Conservation (phyloP, 768 basidiomycete species). For the Arthromyces matolae region DNA sequence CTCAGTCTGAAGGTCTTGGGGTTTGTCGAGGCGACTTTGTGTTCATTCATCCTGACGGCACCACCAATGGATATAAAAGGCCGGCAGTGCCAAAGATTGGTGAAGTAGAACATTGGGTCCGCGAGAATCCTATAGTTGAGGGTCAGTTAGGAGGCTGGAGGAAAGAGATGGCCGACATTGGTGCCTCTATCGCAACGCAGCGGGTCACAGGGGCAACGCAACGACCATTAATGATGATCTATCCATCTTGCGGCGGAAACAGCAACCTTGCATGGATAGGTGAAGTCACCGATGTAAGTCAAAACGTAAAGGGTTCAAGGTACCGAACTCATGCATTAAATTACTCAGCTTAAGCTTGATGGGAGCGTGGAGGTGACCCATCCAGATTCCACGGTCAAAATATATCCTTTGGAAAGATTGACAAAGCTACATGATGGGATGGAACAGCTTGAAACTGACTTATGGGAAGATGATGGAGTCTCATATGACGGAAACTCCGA, state of each 20-base stretch:
- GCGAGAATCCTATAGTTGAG: constrained; percentile 49
- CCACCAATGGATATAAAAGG: constrained; percentile 65
- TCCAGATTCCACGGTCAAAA: constrained; percentile 46
- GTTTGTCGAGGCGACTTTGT: constrained; percentile 83
- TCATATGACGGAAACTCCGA: constrained; percentile 40
- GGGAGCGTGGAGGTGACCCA: constrained; percentile 73
- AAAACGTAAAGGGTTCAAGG: constrained; percentile 4
- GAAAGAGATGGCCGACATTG: constrained; percentile 66
- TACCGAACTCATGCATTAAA: constrained; percentile 9
- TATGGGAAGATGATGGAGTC: constrained; percentile 53
- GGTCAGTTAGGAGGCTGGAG: constrained; percentile 67
- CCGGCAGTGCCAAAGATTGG: constrained; percentile 83
- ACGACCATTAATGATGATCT: constrained; percentile 39
- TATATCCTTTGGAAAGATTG: constrained; percentile 63
- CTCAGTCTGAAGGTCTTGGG: constrained; percentile 61
- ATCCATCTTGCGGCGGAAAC: constrained; percentile 37
- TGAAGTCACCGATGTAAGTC: constrained; percentile 71
- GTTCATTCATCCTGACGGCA: constrained; percentile 65
- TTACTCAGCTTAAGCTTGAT: constrained; percentile 60
- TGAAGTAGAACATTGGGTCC: constrained; percentile 78
- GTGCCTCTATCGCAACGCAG: constrained; percentile 49
- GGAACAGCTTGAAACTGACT: constrained; percentile 72
- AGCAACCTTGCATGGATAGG: constrained; percentile 72
- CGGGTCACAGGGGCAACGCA: constrained; percentile 34
- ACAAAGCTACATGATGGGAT: constrained; percentile 78